phyloP scores from a whole-genome alignment of 2,329 filamentous ascomycete genomes.

The Blastomyces emzantsi region DNA sequence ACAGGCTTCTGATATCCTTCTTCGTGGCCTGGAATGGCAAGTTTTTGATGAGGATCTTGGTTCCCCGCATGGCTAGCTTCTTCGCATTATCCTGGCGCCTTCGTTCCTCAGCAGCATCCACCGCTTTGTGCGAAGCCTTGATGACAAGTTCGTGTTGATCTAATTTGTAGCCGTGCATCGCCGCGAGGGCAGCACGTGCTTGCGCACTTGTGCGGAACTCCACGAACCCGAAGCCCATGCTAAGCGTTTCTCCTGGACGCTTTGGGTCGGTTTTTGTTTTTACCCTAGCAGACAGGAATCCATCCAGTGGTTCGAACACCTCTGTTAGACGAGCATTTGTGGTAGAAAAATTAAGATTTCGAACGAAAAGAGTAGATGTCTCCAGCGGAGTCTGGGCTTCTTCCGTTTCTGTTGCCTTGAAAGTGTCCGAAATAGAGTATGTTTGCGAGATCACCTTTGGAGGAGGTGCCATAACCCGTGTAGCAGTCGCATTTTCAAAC shows the following conservation, averaged over 20 bases:
- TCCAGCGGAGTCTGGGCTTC: conserved; percentile 39
- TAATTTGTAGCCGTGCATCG: conserved; percentile 85
- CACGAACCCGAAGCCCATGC: conserved; percentile 95
- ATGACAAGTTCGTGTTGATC: conserved; percentile 79
- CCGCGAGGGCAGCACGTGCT: conserved; percentile 67
- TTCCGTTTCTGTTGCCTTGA: conserved; percentile 27
- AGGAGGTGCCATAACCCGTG: conserved; percentile 25
- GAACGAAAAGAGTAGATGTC: conserved; percentile 79
- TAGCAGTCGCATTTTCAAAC: conserved; percentile 43
- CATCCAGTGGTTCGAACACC: conserved; percentile 70
- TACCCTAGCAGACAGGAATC: conserved; percentile 80
- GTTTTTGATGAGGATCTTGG: conserved; percentile 98
- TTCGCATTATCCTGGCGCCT: conserved; percentile 74
- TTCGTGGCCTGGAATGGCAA: conserved; percentile 91
- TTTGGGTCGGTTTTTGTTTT: conserved; percentile 95
- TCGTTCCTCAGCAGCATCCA: conserved; percentile 80
- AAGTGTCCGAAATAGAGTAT: conserved; percentile 36
- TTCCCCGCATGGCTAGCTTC: conserved; percentile 65
- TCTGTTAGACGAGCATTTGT: conserved; percentile 67
- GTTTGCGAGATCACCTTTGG: conserved; percentile 30
- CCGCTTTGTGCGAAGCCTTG: conserved; percentile 75
- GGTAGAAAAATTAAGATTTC: conserved; percentile 88
- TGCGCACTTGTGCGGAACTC: conserved; percentile 73
- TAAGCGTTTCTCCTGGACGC: conserved; percentile 74
- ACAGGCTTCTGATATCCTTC: conserved; percentile 78